These are phyloP conservation scores for Schizosaccharomyces lindneri DNA, from an alignment of 805 yeast genomes.

Conservation along the genomic window DNA sequence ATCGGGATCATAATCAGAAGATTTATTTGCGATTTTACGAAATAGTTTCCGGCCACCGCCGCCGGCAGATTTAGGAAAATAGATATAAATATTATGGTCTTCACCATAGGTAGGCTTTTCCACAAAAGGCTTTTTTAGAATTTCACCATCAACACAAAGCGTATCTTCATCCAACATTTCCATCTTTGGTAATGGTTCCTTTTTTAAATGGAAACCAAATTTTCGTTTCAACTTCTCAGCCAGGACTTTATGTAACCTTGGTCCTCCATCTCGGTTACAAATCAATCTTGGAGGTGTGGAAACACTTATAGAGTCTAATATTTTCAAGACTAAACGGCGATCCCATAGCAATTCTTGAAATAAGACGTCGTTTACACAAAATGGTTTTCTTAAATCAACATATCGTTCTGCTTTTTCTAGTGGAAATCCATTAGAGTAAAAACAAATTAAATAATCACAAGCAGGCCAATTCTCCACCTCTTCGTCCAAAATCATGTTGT, in stretches of 20 bases:
- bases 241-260: constrained; percentile 49
- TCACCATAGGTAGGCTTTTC: constrained; percentile 98
- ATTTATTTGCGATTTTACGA: constrained; percentile 88
- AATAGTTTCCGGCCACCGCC: constrained; percentile 93
- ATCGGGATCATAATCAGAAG: constrained; percentile 81
- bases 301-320: constrained; percentile 59
- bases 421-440: constrained; percentile 91
- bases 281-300: constrained; percentile 76
- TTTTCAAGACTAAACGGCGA: constrained; percentile 59
- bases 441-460: constrained; percentile 80
- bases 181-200: constrained; percentile 20
- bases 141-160: constrained; percentile 44
- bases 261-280: constrained; percentile 92
- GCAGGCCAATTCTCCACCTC: constrained; percentile 93
- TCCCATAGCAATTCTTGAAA: constrained; percentile 96
- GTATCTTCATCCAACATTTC: constrained; percentile 68
- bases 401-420: constrained; percentile 82
- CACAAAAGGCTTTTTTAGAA: constrained; percentile 70
- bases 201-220: constrained; percentile 21
- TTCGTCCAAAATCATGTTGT: constrained; percentile 86
- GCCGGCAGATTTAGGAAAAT: constrained; percentile 67
- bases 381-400: constrained; percentile 74
- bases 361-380: constrained; percentile 60
- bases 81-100: constrained; percentile 86
- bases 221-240: constrained; percentile 38